Evolutionary conservation across 768 basidiomycete genomes (phyloP).

Genomic region (Boletales sp.): DNA sequence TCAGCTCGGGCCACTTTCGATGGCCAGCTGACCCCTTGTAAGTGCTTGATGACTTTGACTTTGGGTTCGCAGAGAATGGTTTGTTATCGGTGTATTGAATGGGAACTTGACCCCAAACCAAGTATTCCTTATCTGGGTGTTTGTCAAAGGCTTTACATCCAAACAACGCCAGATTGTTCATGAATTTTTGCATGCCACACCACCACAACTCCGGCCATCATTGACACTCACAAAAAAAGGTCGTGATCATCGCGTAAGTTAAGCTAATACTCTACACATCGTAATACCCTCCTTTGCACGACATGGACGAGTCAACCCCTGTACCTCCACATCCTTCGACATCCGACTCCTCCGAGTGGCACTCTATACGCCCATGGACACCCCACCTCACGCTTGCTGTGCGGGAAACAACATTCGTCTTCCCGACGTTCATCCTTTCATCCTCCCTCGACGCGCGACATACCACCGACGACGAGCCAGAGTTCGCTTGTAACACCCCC

Average conservation of each 20-base stretch:
- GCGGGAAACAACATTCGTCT: conserved; percentile 78
- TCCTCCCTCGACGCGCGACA: conserved; percentile 40
- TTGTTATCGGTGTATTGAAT: too few species aligned
- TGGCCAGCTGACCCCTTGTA: not conserved
- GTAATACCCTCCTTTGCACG: too few species aligned
- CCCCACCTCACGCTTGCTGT: conserved; percentile 68
- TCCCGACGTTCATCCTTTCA: conserved; percentile 70
- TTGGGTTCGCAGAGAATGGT: conserved; percentile 92
- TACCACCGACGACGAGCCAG: conserved; percentile 12
- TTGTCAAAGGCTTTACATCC: conserved; percentile 27
- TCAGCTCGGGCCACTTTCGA: not conserved
- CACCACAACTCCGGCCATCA: conserved; percentile 1
- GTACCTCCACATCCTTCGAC: conserved; percentile 12
- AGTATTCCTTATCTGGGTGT: conserved; percentile 12
- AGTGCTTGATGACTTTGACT: conserved; percentile 87
- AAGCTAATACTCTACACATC: too few species aligned
- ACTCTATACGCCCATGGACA: conserved; percentile 72
- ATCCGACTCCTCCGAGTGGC: conserved; percentile 46
- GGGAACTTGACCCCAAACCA: too few species aligned
- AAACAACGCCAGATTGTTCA: conserved; percentile 17
- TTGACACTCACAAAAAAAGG: not conserved
- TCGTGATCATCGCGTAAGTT: too few species aligned
- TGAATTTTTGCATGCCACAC: not conserved
- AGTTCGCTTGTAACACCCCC: conserved; percentile 33
- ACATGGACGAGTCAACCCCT: too few species aligned